A percentile compares a stretch with the other conserved stretches of the same genome.
Evolutionary conservation across 1,139 yeast species (phyloP).

Genomic region (Debaryomyces udenii): DNA sequence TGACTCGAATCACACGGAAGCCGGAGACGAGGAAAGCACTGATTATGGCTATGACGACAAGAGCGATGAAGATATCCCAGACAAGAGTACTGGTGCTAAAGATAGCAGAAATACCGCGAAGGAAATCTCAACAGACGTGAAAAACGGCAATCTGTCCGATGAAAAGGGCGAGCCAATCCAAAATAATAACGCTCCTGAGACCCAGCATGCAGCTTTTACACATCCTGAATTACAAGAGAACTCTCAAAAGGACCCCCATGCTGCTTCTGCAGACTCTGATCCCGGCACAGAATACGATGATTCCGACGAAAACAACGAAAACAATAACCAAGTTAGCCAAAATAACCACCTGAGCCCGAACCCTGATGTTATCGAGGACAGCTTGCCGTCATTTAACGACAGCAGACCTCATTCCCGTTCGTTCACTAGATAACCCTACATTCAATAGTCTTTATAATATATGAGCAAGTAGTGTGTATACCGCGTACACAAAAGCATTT

Average conservation of each 20-base stretch:
- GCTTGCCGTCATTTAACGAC: not conserved
- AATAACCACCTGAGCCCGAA: not conserved
- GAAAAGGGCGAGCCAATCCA: no score
- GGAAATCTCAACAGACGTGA: no score
- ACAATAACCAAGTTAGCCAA: not conserved
- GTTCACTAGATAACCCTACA: not conserved
- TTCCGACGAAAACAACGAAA: not conserved
- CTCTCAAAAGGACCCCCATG: no score
- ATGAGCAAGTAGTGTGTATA: conserved; percentile 2
- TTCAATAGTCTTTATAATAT: not conserved
- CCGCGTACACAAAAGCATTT: conserved; percentile 8
- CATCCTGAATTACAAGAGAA: no score
- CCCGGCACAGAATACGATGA: not conserved
- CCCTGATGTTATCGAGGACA: conserved; percentile 3
- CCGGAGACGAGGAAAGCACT: conserved; percentile 7
- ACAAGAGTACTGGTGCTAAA: not conserved
- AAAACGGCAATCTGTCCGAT: not conserved
- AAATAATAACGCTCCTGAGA: no score
- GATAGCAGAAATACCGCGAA: no score
- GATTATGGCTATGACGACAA: conserved; percentile 6
- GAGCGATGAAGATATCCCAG: not conserved
- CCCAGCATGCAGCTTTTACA: no score
- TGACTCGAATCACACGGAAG: conserved; percentile 4
- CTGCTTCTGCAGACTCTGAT: conserved; percentile 2
- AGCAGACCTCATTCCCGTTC: not conserved